Evolutionary conservation across 805 yeast species (phyloP).

Genomic region (Diddensiella santjacobensis): DNA sequence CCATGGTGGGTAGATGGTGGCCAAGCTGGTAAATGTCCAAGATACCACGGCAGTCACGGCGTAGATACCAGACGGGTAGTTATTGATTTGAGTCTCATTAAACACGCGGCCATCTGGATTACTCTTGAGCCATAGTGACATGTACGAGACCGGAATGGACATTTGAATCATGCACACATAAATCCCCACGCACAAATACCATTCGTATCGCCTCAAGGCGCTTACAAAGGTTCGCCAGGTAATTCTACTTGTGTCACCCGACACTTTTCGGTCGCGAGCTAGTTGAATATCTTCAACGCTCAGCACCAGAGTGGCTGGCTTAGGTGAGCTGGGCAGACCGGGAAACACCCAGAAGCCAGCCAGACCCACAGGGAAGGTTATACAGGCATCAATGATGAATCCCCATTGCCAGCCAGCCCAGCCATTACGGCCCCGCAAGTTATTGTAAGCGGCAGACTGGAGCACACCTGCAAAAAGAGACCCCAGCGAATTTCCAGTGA

Average conservation of each 20-base stretch:
- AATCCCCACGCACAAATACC: conserved; percentile 10
- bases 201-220: conserved; percentile 8
- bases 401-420: conserved; percentile 33
- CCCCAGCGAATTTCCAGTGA: conserved; percentile 37
- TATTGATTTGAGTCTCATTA: conserved; percentile 6
- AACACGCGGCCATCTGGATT: conserved; percentile 4
- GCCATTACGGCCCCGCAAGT: conserved; percentile 42
- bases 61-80: conserved; percentile 9
- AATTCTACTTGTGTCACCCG: background rate
- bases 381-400: conserved; percentile 19
- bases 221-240: conserved; percentile 6
- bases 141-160: conserved; percentile 3
- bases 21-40: conserved; percentile 4
- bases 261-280: conserved; percentile 6
- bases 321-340: conserved; percentile 9
- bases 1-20: conserved; percentile 8
- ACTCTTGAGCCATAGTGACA: conserved; percentile 7
- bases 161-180: conserved; percentile 11
- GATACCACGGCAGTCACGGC: conserved; percentile 9
- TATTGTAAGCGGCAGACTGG: conserved; percentile 39
- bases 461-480: conserved; percentile 41
- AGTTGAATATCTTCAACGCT: conserved; percentile 6
- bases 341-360: conserved; percentile 17
- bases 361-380: conserved; percentile 18
- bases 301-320: conserved; percentile 3